These are phyloP conservation scores for Monotropa hypopitys DNA, from an alignment of 179 eudicot species.

Conservation along the genomic window DNA sequence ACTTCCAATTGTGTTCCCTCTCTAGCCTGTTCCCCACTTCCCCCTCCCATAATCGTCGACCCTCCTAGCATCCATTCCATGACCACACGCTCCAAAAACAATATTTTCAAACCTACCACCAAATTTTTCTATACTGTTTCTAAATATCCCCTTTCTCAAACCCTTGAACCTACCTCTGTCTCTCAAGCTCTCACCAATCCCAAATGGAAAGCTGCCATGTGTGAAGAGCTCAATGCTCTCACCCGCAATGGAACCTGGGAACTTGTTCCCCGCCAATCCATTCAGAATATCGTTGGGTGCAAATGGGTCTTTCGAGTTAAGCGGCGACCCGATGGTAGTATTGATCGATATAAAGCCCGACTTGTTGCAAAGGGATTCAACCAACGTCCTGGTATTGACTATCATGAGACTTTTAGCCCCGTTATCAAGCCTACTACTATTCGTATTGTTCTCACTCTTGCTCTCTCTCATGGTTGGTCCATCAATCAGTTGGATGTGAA, in stretches of 20 bases:
- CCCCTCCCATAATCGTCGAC: neutral
- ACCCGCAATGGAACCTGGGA: neutral
- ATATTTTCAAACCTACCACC: neutral
- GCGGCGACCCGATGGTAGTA: neutral
- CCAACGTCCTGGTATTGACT: neutral
- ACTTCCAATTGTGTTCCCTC: neutral
- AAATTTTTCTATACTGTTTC: neutral
- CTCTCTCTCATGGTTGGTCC: neutral
- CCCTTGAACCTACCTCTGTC: neutral
- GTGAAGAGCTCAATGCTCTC: neutral
- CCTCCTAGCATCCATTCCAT: neutral
- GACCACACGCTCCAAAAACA: neutral
- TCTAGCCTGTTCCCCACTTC: neutral
- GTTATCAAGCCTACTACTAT: neutral
- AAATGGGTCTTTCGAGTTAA: neutral
- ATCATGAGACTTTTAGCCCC: neutral
- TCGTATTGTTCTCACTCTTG: neutral
- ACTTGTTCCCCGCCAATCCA: neutral
- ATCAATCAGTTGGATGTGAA: neutral
- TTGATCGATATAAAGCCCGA: neutral
- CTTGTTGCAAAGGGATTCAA: neutral
- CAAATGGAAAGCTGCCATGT: neutral
- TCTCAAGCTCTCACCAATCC: neutral
- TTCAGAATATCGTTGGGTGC: neutral
- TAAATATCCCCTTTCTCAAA: neutral